Conservation (phyloP, 139 green algal species). For the Pycnococcus provasolii region DNA sequence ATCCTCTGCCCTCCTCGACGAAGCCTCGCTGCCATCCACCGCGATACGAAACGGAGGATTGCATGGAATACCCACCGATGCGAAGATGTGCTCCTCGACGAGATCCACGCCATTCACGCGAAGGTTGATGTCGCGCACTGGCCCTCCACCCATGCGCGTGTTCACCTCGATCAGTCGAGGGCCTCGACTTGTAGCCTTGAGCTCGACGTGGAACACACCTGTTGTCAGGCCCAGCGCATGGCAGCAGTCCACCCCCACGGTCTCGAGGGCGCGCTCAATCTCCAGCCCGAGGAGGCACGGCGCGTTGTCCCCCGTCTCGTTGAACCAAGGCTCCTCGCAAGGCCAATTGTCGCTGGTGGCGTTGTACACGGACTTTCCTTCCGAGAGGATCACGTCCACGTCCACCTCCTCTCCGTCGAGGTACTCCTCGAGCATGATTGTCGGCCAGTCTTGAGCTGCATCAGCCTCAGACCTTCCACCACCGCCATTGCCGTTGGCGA, state of each 20-base stretch:
- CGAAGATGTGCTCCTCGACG: slow-evolving; percentile 53
- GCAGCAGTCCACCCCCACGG: slow-evolving; percentile 55
- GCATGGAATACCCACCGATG: slow-evolving; percentile 63
- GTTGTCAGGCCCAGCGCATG: slow-evolving; percentile 31
- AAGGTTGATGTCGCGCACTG: slow-evolving; percentile 45
- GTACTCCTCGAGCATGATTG: slow-evolving; percentile 81
- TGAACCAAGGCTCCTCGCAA: slow-evolving; percentile 79
- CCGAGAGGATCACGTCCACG: slow-evolving; percentile 68
- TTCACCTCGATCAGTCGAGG: slow-evolving; percentile 66
- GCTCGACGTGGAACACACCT: slow-evolving; percentile 82
- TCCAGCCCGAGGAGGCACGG: slow-evolving; percentile 59
- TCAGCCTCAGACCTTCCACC: no score
- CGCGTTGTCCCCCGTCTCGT: slow-evolving; percentile 71
- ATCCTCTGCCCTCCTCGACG: no score
- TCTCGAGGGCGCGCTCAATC: slow-evolving; percentile 62
- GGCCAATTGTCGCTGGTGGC: slow-evolving; percentile 50
- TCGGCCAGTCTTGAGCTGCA: not conserved
- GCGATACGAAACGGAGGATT: slow-evolving; percentile 45
- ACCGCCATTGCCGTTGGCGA: no score
- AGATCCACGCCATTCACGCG: slow-evolving; percentile 57
- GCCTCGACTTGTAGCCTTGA: slow-evolving; percentile 68
- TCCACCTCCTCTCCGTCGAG: slow-evolving; percentile 73
- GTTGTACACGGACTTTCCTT: slow-evolving; percentile 64
- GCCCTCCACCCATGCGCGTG: slow-evolving; percentile 77
- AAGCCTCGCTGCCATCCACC: not conserved